A percentile compares a stretch with the other conserved stretches of the same genome.
Evolutionary conservation across 2,329 filamentous ascomycete species (phyloP).

Genomic region (Calycina herbarum): DNA sequence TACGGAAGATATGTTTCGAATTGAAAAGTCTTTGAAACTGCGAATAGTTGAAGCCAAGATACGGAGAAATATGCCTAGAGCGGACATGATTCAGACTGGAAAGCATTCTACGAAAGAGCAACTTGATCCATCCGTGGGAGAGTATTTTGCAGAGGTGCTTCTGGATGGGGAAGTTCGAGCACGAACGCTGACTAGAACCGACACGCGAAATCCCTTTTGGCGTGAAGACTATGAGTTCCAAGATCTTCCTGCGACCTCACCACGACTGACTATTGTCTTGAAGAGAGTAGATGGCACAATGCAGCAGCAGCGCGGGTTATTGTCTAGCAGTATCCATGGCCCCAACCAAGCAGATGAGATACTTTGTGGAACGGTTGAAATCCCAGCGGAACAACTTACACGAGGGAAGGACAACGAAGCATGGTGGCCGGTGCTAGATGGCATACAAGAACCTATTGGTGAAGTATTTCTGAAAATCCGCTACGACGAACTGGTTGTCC

Average conservation of each 20-base stretch:
- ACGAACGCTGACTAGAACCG: slow-evolving; percentile 69
- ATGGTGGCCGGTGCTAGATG: slow-evolving; percentile 82
- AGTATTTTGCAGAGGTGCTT: slow-evolving; percentile 77
- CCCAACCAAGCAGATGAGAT: slow-evolving; percentile 47
- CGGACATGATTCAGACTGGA: slow-evolving; percentile 32
- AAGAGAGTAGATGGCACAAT: slow-evolving; percentile 58
- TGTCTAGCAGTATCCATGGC: slow-evolving; percentile 34
- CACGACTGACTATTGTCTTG: slow-evolving; percentile 68
- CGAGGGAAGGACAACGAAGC: slow-evolving; percentile 77
- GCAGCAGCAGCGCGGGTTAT: slow-evolving; percentile 29
- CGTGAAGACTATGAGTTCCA: slow-evolving; percentile 76
- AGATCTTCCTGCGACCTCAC: slow-evolving; percentile 69
- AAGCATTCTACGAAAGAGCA: slow-evolving; percentile 36
- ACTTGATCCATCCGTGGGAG: slow-evolving; percentile 55
- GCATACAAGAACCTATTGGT: slow-evolving; percentile 72
- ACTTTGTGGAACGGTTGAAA: slow-evolving; percentile 71
- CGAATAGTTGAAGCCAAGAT: slow-evolving; percentile 64
- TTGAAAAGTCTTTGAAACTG: slow-evolving; percentile 61
- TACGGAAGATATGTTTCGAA: slow-evolving; percentile 54
- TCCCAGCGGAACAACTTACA: slow-evolving; percentile 73
- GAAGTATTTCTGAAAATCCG: slow-evolving; percentile 82
- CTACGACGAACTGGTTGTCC: slow-evolving; percentile 85
- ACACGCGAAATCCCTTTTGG: slow-evolving; percentile 75
- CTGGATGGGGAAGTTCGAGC: slow-evolving; percentile 78
- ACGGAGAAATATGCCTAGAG: slow-evolving; percentile 30